Evolutionary conservation across 2,329 filamentous ascomycete species (phyloP).

Genomic region (Aspergillus versicolor): DNA sequence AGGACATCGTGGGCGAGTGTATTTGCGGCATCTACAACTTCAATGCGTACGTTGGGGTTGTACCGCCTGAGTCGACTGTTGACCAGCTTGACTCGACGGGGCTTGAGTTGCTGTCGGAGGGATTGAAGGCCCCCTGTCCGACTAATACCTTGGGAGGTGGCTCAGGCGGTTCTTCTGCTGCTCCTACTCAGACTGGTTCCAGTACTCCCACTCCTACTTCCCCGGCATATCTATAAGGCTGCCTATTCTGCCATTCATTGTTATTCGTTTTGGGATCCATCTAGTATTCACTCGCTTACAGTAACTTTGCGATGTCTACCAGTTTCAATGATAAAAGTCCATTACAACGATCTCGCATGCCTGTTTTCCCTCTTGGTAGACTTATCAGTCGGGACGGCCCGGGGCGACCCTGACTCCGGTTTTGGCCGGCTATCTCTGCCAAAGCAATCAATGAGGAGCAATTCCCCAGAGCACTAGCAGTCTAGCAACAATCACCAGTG

Average conservation of each 20-base stretch:
- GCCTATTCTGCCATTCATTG: neutral
- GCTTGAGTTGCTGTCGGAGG: conserved; percentile 25
- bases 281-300: neutral
- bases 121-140: conserved; percentile 29
- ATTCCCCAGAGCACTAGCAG: too few relatives aligned
- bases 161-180: neutral
- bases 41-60: conserved; percentile 55
- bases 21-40: conserved; percentile 56
- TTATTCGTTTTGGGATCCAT: neutral
- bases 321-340: too few relatives aligned
- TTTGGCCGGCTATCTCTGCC: neutral
- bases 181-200: too few relatives aligned
- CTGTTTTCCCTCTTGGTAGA: neutral
- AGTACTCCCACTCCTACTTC: too few relatives aligned
- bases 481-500: too few relatives aligned
- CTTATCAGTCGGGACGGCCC: conserved; percentile 9
- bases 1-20: conserved; percentile 51
- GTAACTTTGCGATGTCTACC: neutral
- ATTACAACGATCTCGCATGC: neutral
- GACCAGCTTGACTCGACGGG: conserved; percentile 41
- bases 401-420: conserved; percentile 7
- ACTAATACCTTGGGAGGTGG: conserved; percentile 25
- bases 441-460: too few relatives aligned
- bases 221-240: neutral
- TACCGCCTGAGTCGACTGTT: conserved; percentile 38